Evolutionary conservation across 2,329 filamentous ascomycete species (phyloP).

Genomic region (Pyricularia sp.): DNA sequence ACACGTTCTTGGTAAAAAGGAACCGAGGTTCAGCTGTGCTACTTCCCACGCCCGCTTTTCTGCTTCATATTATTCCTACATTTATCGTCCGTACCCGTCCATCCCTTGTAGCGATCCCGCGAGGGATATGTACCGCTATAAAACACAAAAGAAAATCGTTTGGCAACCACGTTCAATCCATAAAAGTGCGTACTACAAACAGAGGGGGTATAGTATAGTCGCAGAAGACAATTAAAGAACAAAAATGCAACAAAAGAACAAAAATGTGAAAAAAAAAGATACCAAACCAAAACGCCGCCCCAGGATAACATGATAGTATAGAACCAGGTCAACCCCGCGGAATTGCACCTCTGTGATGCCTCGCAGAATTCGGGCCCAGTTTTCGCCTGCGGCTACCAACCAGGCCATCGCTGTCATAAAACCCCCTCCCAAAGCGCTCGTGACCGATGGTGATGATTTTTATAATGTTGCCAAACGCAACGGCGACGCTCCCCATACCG

Average conservation of each 20-base stretch:
- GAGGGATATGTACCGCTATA: background rate
- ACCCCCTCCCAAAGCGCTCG: constrained; percentile 47
- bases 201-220: background rate
- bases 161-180: background rate
- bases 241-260: background rate
- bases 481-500: constrained; percentile 55
- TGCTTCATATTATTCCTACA: background rate
- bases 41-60: background rate
- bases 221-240: background rate
- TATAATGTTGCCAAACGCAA: constrained; percentile 63
- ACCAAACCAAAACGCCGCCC: background rate
- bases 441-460: constrained; percentile 61
- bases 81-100: background rate
- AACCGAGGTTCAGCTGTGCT: background rate
- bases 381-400: constrained; percentile 27
- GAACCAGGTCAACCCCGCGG: background rate
- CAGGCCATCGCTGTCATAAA: constrained; percentile 20
- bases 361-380: constrained; percentile 6
- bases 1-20: background rate
- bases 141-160: background rate
- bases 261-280: background rate
- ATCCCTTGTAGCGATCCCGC: background rate
- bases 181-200: background rate
- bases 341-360: background rate
- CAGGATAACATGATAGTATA: background rate